Conservation (phyloP, 2,329 filamentous ascomycete species). For the Fusarium sp. region DNA sequence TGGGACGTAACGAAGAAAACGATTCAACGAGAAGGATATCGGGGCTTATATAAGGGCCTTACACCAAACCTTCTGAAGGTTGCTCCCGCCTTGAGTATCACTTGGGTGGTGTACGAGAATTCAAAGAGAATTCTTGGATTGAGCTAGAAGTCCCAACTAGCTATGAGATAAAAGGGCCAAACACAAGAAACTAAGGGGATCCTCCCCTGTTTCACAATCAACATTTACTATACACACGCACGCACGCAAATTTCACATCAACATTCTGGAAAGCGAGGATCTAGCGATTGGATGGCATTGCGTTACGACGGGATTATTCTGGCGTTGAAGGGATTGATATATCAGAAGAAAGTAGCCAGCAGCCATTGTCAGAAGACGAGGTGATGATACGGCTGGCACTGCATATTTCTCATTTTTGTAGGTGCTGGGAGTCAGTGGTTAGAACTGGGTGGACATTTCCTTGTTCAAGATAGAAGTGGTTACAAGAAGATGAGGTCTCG, state of each 20-base stretch:
- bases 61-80: slow-evolving; percentile 97
- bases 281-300: slow-evolving; percentile 41
- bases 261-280: slow-evolving; percentile 39
- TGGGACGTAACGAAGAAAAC: slow-evolving; percentile 88
- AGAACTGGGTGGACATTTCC: slow-evolving; percentile 35
- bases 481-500: slow-evolving; percentile 19
- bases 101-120: slow-evolving; percentile 93
- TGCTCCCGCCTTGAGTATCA: slow-evolving; percentile 93
- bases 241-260: slow-evolving; percentile 29
- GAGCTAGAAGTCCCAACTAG: slow-evolving; percentile 42
- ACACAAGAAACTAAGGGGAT: not conserved
- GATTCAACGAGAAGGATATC: slow-evolving; percentile 79
- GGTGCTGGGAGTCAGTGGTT: slow-evolving; percentile 37
- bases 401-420: slow-evolving; percentile 28
- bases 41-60: slow-evolving; percentile 91
- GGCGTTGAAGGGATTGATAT: slow-evolving; percentile 39
- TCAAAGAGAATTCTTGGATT: slow-evolving; percentile 75
- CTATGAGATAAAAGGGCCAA: not conserved
- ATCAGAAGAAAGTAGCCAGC: slow-evolving; percentile 22
- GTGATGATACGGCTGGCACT: slow-evolving; percentile 6
- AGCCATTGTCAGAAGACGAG: not conserved
- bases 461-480: slow-evolving; percentile 35
- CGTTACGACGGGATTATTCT: slow-evolving; percentile 30
- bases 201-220: not conserved
- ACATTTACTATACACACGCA: slow-evolving; percentile 25